Percentiles rank a stretch among this genome's conserved stretches.
Evolutionary conservation across 1,284 basidiomycete species (phyloP).

Genomic region (Flammula alnicola): DNA sequence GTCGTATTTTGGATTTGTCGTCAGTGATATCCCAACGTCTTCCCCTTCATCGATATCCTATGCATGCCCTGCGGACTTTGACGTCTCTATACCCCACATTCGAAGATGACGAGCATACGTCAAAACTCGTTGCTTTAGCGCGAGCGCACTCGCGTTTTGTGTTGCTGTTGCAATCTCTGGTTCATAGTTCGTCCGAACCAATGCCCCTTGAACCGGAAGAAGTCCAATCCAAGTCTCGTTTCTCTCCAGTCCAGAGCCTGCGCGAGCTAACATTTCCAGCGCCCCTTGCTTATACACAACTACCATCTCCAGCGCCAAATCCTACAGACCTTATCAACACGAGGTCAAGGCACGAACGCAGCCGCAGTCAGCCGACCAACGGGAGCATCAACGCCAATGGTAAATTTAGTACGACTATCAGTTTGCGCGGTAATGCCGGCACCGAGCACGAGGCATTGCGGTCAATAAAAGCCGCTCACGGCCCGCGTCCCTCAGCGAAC

Average conservation of each 20-base stretch:
- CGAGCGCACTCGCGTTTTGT: constrained; percentile 75
- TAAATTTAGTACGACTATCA: too few relatives aligned
- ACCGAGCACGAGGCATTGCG: too few relatives aligned
- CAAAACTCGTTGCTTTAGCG: constrained; percentile 51
- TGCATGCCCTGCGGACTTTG: constrained; percentile 58
- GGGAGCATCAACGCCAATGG: too few relatives aligned
- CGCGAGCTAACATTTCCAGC: constrained; percentile 73
- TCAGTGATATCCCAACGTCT: constrained; percentile 66
- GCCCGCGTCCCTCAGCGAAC: constrained; percentile 29
- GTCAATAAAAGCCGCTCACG: constrained; percentile 19
- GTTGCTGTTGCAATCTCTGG: constrained; percentile 69
- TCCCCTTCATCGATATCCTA: constrained; percentile 59
- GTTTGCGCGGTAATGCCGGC: too few relatives aligned
- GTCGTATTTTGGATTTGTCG: constrained; percentile 9
- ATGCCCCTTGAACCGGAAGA: constrained; percentile 51
- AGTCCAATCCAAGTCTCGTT: constrained; percentile 30
- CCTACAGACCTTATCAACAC: constrained; percentile 12
- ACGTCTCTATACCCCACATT: constrained; percentile 40
- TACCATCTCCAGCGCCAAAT: constrained; percentile 14
- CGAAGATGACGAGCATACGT: constrained; percentile 41
- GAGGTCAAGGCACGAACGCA: constrained; percentile 17
- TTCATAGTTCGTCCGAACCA: constrained; percentile 56
- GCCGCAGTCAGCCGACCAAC: constrained; percentile 7
- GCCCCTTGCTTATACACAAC: constrained; percentile 48
- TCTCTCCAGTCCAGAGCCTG: constrained; percentile 35